Evolutionary conservation across 495 filamentous ascomycete genomes (phyloP).

Genomic region (Monascus purpureus): DNA sequence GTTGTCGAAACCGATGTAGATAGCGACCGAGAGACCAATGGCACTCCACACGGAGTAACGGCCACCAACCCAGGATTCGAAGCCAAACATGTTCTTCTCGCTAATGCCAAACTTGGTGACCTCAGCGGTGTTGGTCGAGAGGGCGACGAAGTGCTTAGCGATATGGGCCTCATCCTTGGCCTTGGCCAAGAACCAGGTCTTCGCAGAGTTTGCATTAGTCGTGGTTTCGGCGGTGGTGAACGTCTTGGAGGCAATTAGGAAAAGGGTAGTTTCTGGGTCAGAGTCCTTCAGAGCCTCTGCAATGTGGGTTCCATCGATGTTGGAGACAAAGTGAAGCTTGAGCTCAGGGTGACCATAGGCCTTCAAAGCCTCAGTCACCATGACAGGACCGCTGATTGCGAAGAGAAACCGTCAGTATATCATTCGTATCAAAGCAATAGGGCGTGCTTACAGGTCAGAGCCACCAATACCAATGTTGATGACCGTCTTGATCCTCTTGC

Average conservation of each 20-base stretch:
- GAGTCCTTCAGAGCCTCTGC: slow-evolving; percentile 81
- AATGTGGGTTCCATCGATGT: slow-evolving; percentile 97
- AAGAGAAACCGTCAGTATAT: background rate
- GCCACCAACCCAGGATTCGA: slow-evolving; percentile 95
- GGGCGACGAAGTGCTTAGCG: slow-evolving; percentile 96
- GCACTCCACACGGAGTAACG: slow-evolving; percentile 98
- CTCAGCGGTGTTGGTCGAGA: slow-evolving; percentile 90
- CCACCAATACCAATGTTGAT: slow-evolving; percentile 98
- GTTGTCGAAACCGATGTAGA: slow-evolving; percentile 94
- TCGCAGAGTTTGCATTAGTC: slow-evolving; percentile 93
- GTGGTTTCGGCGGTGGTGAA: slow-evolving; percentile 97
- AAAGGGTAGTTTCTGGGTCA: slow-evolving; percentile 91
- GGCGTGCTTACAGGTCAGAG: slow-evolving; percentile 71
- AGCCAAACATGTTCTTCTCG: slow-evolving; percentile 97
- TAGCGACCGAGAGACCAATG: slow-evolving; percentile 83
- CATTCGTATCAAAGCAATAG: background rate
- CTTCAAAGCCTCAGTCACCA: slow-evolving; percentile 96
- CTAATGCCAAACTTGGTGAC: slow-evolving; percentile 98
- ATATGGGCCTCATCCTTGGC: slow-evolving; percentile 63
- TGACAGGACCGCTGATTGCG: slow-evolving; percentile 68
- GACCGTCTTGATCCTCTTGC: slow-evolving; percentile 91
- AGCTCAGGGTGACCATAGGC: slow-evolving; percentile 73
- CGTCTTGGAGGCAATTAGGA: slow-evolving; percentile 96
- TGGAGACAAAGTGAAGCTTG: slow-evolving; percentile 95
- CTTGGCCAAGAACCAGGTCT: slow-evolving; percentile 87